Conservation (phyloP, 2,329 filamentous ascomycete species). For the Pseudocercospora musae region DNA sequence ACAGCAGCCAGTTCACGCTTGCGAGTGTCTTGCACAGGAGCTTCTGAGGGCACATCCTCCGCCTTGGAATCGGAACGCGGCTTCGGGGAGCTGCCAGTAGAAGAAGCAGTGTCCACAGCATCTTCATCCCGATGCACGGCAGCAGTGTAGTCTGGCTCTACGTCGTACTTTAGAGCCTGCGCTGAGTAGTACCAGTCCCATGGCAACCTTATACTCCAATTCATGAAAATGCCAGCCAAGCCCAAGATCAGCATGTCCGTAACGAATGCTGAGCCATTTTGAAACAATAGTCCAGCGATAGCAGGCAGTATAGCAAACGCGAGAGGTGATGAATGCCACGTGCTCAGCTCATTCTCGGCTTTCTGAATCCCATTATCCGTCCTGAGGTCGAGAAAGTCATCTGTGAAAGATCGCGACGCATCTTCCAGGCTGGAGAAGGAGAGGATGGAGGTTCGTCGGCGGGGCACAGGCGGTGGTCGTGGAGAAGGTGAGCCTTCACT, state of each 20-base stretch:
- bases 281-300: slow-evolving; percentile 77
- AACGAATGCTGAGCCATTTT: slow-evolving; percentile 76
- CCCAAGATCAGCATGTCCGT: slow-evolving; percentile 81
- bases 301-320: slow-evolving; percentile 82
- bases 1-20: slow-evolving; percentile 42
- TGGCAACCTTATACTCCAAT: slow-evolving; percentile 86
- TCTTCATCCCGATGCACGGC: slow-evolving; percentile 19
- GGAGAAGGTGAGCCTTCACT: slow-evolving; percentile 25
- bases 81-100: slow-evolving; percentile 21
- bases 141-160: slow-evolving; percentile 12
- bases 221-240: slow-evolving; percentile 79
- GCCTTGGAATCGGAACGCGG: slow-evolving; percentile 8
- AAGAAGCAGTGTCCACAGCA: slow-evolving; percentile 25
- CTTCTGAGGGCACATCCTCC: slow-evolving; percentile 3
- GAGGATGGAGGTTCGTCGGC: slow-evolving; percentile 71
- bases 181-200: slow-evolving; percentile 64
- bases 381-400: slow-evolving; percentile 61
- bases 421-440: slow-evolving; percentile 72
- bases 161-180: slow-evolving; percentile 35
- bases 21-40: slow-evolving; percentile 13
- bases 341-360: slow-evolving; percentile 54
- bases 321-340: slow-evolving; percentile 77
- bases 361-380: slow-evolving; percentile 31
- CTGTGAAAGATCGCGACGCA: slow-evolving; percentile 63
- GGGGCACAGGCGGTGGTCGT: slow-evolving; percentile 33